phyloP scores from a whole-genome alignment of 371 early-diverging fungal genomes.

The Cokeromyces recurvatus region DNA sequence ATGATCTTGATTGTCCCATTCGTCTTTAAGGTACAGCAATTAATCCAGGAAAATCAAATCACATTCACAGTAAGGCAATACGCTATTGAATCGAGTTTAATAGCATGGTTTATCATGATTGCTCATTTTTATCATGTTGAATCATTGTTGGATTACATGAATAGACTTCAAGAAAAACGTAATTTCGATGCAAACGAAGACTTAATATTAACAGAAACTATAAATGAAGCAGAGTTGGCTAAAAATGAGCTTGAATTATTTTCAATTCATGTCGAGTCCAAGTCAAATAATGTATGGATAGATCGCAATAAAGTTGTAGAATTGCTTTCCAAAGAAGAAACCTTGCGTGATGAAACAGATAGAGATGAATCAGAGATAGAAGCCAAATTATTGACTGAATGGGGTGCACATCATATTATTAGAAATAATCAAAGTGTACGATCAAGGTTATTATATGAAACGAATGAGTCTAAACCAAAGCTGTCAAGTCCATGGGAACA shows the following conservation, averaged over 20 bases:
- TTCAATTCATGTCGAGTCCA: not conserved
- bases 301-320: constrained; percentile 28
- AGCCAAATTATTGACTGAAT: constrained; percentile 40
- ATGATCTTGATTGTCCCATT: constrained; percentile 56
- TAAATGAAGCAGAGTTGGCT: not conserved
- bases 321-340: constrained; percentile 18
- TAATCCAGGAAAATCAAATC: constrained; percentile 19
- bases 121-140: constrained; percentile 28
- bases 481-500: constrained; percentile 19
- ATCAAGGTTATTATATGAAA: not conserved
- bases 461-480: constrained; percentile 9
- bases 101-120: constrained; percentile 41
- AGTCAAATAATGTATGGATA: constrained; percentile 9
- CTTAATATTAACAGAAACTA: not conserved
- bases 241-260: not conserved
- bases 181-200: not conserved
- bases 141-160: constrained; percentile 15
- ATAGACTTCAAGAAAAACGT: not conserved
- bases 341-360: constrained; percentile 28
- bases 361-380: constrained; percentile 40
- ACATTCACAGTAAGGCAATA: constrained; percentile 40
- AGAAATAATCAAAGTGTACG: not conserved
- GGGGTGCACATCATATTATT: constrained; percentile 14
- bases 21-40: constrained; percentile 55
- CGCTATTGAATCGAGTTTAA: constrained; percentile 47